Evolutionary conservation across 192 early-diverging fungal species (phyloP), one percentile per base, ranked within the genome.

Genomic region (Coemansia sp.): DNA sequence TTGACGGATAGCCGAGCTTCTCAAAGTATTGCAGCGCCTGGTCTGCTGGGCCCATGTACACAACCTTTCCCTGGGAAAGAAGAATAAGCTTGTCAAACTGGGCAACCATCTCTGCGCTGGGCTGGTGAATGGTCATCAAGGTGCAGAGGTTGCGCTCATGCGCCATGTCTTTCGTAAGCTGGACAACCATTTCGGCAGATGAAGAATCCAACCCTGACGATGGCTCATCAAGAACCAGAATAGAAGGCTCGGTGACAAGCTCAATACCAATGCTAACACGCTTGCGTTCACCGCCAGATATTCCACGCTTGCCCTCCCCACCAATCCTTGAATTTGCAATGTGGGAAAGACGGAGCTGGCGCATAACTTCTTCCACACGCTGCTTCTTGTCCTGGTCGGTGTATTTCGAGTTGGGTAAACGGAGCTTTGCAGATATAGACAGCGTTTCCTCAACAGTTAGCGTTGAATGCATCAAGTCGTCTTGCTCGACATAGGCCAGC

Each of bases 1-100:
- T 67, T n/a, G 88, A 88, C 22, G 86, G 89, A 6, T 73, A 71
- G 1, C 85, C 88, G 32, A 32, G 32, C 32, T 32, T 32, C 32
- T 32, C 32, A 32, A 32, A 32, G 2, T 32, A 32, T 32, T 36
- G 13, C 19, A 76, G 19, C 6, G 80, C 76, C 19, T 69, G 63
- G 18, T 36, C 62, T 6, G 71, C 66, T 0, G 73, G 49, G 15
- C 90, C 90, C 59, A 72, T 77, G 68, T 87, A 91, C 47, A 90
- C 73, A 4, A 77, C 64, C n/a, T 76, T 48, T 21, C 93, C 93
- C 4, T 74, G 80, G 36, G 87, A 70, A 15, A 94, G 67, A 15
- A 95, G 57, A 26, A 92, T 81, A 2, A 94, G 77, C 48, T 89
- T 84, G 74, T 94, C 91, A 72, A 95, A 94, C 37, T 89, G 68